Percentiles rank a stretch among this genome's conserved stretches.
These are phyloP conservation scores for Xylaria sp. DNA, from an alignment of 2,329 filamentous ascomycete genomes.

Conservation along the genomic window DNA sequence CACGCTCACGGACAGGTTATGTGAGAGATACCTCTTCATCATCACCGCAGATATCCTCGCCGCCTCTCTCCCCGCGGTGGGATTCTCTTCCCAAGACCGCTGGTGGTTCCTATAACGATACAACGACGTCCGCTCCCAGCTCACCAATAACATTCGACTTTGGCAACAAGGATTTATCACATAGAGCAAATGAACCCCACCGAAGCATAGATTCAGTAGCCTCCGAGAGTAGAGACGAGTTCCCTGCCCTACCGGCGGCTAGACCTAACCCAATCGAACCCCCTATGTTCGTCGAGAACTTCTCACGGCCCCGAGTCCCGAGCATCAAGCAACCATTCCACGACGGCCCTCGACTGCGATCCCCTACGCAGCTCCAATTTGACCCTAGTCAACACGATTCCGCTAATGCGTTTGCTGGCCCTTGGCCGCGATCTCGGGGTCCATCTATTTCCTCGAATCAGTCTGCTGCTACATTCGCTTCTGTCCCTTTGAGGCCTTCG, in stretches of 20 bases:
- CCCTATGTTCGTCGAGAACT: constrained; percentile 56
- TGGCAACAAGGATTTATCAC: constrained; percentile 29
- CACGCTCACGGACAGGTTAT: constrained; percentile 9
- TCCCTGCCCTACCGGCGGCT: constrained; percentile 32
- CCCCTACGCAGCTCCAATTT: constrained; percentile 35
- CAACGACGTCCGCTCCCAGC: constrained; percentile 31
- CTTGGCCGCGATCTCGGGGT: constrained; percentile 53
- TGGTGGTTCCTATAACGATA: constrained; percentile 36
- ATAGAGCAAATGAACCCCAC: constrained; percentile 31
- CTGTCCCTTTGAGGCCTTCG: constrained; percentile 47
- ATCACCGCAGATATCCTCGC: constrained; percentile 27
- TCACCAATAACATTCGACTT: constrained; percentile 32
- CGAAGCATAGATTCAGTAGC: constrained; percentile 31
- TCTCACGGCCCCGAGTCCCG: constrained; percentile 63
- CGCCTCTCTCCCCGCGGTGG: constrained; percentile 51
- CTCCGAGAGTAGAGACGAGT: constrained; percentile 37
- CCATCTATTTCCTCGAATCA: constrained; percentile 55
- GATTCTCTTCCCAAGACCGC: constrained; percentile 47
- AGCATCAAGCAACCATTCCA: constrained; percentile 54
- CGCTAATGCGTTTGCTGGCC: constrained; percentile 26
- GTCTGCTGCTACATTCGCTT: constrained; percentile 54
- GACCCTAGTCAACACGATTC: constrained; percentile 36
- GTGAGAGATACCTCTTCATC: constrained; percentile 20
- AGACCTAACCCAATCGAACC: constrained; percentile 42
- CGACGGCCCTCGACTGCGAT: constrained; percentile 43